These are phyloP conservation scores for Trichaptum fuscoviolaceum DNA, from an alignment of 768 basidiomycete species.

Conservation along the genomic window DNA sequence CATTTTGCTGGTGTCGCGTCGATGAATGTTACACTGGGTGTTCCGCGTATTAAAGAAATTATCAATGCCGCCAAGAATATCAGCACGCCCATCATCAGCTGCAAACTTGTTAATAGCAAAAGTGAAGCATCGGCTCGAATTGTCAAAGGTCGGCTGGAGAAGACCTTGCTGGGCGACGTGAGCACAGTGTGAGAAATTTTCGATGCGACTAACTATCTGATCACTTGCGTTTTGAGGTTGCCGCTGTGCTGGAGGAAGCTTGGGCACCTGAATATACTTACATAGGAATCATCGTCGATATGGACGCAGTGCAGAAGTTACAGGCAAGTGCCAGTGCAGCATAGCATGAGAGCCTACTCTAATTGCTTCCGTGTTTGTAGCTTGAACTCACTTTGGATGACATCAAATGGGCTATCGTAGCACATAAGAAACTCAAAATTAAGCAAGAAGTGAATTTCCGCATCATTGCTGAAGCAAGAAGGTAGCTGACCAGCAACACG, in stretches of 20 bases:
- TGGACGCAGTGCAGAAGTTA: conserved; percentile 79
- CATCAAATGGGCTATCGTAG: conserved; percentile 87
- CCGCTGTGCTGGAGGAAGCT: conserved; percentile 90
- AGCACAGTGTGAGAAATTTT: conserved; percentile 20
- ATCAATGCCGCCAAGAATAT: conserved; percentile 98
- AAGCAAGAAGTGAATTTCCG: conserved; percentile 62
- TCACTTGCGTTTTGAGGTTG: conserved; percentile 51
- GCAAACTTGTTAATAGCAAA: conserved; percentile 78
- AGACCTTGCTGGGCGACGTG: conserved; percentile 91
- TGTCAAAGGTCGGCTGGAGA: conserved; percentile 94
- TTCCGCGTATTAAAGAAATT: conserved; percentile 99
- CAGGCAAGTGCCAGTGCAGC: conserved; percentile 46
- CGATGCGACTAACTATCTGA: not conserved
- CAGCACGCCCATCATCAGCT: conserved; percentile 97
- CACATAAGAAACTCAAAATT: conserved; percentile 85
- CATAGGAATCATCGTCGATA: conserved; percentile 88
- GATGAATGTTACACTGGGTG: conserved; percentile 99
- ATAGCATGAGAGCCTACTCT: not conserved
- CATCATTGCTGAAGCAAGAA: not conserved
- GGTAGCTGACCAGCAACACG: not conserved
- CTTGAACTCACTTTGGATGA: conserved; percentile 91
- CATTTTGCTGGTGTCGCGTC: conserved; percentile 99
- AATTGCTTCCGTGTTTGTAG: conserved; percentile 31
- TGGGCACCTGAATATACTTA: conserved; percentile 94
- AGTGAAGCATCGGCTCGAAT: conserved; percentile 96